Evolutionary conservation across 176 grass and related monocot genomes (phyloP).

Genomic region (Phoenix dactylifera): DNA sequence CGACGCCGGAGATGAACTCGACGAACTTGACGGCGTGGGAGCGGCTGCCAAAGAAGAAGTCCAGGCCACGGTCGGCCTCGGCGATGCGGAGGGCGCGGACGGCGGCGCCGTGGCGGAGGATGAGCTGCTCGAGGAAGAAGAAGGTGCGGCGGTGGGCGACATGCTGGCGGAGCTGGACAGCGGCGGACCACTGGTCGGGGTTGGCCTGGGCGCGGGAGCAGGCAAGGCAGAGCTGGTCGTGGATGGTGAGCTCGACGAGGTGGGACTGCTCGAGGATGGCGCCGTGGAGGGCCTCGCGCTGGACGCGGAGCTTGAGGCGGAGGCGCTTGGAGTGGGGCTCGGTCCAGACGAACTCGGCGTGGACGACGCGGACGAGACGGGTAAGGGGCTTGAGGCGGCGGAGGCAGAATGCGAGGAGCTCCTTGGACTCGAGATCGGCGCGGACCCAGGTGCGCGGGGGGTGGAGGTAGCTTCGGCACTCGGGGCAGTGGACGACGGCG

Average conservation of each 20-base stretch:
- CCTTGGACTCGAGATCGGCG: constrained; percentile 56
- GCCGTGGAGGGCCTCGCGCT: constrained; percentile 61
- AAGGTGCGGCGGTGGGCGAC: constrained; percentile 75
- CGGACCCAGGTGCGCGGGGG: constrained; percentile 54
- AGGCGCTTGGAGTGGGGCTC: constrained; percentile 98
- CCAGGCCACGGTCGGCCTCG: constrained; percentile 36
- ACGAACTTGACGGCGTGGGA: constrained; percentile 64
- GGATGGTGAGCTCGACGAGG: constrained; percentile 67
- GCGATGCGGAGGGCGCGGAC: constrained; percentile 54
- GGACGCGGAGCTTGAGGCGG: constrained; percentile 80
- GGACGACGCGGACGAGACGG: constrained; percentile 51
- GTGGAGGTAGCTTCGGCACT: constrained; percentile 53
- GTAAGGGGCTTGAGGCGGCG: constrained; percentile 60
- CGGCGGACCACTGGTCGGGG: constrained; percentile 73
- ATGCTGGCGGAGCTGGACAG: constrained; percentile 81
- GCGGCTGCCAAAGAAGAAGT: constrained; percentile 74
- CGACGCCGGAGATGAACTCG: constrained; percentile 64
- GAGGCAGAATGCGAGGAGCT: constrained; percentile 75
- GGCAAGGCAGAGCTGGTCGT: constrained; percentile 64
- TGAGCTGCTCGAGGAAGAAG: constrained; percentile 84
- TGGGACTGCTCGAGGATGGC: constrained; percentile 76
- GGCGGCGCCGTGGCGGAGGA: constrained; percentile 77
- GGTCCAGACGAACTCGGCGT: constrained; percentile 87
- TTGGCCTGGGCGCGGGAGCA: constrained; percentile 64
- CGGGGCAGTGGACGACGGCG: constrained; percentile 52